Evolutionary conservation across 2,329 filamentous ascomycete genomes (phyloP), one percentile per base, ranked within the genome.

Genomic region (Anisogramma anomala): DNA sequence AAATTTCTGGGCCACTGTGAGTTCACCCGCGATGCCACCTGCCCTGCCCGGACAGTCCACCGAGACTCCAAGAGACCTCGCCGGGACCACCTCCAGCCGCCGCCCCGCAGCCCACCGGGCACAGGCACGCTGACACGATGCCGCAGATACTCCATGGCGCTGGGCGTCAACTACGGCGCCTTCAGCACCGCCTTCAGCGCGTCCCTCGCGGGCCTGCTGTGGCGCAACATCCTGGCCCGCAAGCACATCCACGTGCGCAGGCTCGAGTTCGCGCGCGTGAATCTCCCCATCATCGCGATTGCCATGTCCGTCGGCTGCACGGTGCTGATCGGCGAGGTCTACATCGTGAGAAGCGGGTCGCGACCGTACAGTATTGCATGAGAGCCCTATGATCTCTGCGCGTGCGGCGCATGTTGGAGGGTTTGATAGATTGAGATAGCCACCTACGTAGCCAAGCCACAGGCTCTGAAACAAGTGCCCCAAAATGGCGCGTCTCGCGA

Each of bases 161-260:
- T 86, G 0, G 80, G 80, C 2, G 77, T 84, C 46, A 85, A 86
- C 55, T 85, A 78, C 43, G 81, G 81, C 3, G 82, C 81, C 0
- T 85, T 84, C 53, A 83, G 79, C 53, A 74, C 75, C 0, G 77
- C 79, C 0, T 83, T 86, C 50, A 82, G 77, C 48, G 81, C 79
- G 0, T 83, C 79, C 0, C 58, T 85, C 1, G 82, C 82, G 1
- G 82, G 81, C 1, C 64, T 86, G 7, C 61, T 85, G 0, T 86
- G 82, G 82, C 67, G 78, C 2, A 79, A 84, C 47, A 85, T 86
- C 14, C 65, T 85, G 1, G 60, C 56, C 0, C 64, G 79, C 20
- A 85, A 85, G 54, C 72, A 82, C 48, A 85, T 86, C 43, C 67
- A 64, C 26, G 78, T 86, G 0, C 59, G 67, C 2, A 65, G 69